These are phyloP conservation scores for Pinus albicaulis DNA, from an alignment of 75 land plant species.

Conservation along the genomic window DNA sequence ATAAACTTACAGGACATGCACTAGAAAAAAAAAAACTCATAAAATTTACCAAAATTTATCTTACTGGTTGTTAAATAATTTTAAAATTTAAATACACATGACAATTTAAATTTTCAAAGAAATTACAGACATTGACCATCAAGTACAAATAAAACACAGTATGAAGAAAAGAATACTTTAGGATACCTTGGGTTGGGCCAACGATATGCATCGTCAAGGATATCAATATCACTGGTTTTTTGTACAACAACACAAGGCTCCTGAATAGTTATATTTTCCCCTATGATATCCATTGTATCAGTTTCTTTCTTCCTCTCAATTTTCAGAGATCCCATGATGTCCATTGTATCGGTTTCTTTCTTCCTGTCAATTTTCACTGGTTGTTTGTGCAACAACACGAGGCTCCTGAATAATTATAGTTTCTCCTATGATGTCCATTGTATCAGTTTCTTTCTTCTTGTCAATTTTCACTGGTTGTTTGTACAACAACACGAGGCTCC, in stretches of 20 bases:
- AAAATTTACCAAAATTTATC: not conserved
- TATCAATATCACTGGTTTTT: conserved; percentile 62
- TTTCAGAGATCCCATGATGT: not conserved
- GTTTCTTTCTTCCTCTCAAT: conserved; percentile 35
- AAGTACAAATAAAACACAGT: not conserved
- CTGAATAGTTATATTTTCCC: conserved; percentile 43
- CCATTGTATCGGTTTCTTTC: too few species aligned
- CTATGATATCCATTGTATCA: conserved; percentile 3
- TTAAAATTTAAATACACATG: not conserved
- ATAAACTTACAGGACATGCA: not conserved
- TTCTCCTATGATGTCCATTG: too few species aligned
- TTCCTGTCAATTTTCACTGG: conserved; percentile 24
- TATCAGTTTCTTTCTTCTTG: too few species aligned
- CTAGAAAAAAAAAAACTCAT: not conserved
- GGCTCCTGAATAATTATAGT: too few species aligned
- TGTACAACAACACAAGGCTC: conserved; percentile 69
- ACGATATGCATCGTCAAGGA: conserved; percentile 68
- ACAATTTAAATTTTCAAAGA: not conserved
- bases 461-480: conserved; percentile 47
- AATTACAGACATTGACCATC: not conserved
- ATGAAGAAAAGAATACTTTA: not conserved
- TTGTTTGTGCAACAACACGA: not conserved
- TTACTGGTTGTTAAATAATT: not conserved
- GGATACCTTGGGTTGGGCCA: conserved; percentile 69
- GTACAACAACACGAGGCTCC: conserved; percentile 68